phyloP scores from a whole-genome alignment of 768 basidiomycete species.

The Guyanaporus albipodus region DNA sequence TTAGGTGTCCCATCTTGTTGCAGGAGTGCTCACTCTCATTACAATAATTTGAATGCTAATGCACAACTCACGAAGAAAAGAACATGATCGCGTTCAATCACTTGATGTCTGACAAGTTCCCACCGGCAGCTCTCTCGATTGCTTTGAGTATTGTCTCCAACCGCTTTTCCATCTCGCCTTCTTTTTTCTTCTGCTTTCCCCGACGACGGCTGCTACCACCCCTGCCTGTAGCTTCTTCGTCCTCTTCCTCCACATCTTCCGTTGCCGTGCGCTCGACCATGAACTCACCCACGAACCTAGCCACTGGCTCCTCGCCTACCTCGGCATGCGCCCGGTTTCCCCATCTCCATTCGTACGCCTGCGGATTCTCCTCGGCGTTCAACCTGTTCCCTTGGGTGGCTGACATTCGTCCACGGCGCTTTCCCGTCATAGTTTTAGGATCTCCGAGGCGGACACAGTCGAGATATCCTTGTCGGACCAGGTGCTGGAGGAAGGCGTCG shows the following conservation, averaged over 20 bases:
- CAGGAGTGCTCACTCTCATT: too few species aligned
- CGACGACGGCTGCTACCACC: slow-evolving; percentile 3
- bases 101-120: slow-evolving; percentile 41
- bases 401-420: slow-evolving; percentile 55
- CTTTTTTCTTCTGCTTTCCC: slow-evolving; percentile 18
- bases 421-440: slow-evolving; percentile 40
- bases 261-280: slow-evolving; percentile 42
- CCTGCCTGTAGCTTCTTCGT: slow-evolving; percentile 6
- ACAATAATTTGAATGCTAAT: too few species aligned
- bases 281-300: slow-evolving; percentile 74
- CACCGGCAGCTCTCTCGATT: slow-evolving; percentile 42
- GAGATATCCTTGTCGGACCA: slow-evolving; percentile 73
- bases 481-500: slow-evolving; percentile 59
- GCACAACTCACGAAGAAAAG: too few species aligned
- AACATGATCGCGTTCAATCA: too few species aligned
- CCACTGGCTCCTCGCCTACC: slow-evolving; percentile 74
- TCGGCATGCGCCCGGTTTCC: slow-evolving; percentile 77
- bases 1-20: too few species aligned
- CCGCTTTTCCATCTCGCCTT: slow-evolving; percentile 17
- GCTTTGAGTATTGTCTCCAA: slow-evolving; percentile 32
- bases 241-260: slow-evolving; percentile 18
- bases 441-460: slow-evolving; percentile 60
- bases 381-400: slow-evolving; percentile 34
- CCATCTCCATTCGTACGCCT: slow-evolving; percentile 78
- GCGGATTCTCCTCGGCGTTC: slow-evolving; percentile 10